Conservation (phyloP, 1,284 basidiomycete species). For the Ustilago xerochloae region DNA sequence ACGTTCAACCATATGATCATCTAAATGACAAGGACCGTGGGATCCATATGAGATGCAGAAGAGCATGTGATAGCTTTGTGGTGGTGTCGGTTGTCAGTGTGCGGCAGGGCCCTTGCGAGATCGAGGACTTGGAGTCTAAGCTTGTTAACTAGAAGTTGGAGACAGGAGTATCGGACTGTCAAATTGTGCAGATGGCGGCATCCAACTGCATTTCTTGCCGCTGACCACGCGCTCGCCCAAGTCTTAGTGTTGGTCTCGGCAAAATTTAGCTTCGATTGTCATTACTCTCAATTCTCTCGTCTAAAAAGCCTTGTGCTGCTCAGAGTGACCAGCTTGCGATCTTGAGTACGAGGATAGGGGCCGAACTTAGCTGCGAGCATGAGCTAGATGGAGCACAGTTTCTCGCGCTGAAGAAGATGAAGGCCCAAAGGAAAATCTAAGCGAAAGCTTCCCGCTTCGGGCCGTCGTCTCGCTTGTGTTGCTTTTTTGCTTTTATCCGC, state of each 20-base stretch:
- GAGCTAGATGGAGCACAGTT: no score
- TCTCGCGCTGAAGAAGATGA: no score
- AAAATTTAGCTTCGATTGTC: neutral
- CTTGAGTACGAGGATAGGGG: no score
- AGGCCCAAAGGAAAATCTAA: neutral
- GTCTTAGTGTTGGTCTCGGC: conserved; percentile 2
- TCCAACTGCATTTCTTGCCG: neutral
- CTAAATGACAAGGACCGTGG: no score
- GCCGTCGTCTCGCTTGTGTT: neutral
- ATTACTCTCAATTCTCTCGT: no score
- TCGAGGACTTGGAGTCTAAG: conserved; percentile 1
- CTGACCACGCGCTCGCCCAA: neutral
- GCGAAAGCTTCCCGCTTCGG: neutral
- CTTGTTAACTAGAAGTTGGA: neutral
- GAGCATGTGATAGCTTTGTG: neutral
- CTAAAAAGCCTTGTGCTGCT: no score
- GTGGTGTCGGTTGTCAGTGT: no score
- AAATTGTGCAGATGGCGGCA: conserved; percentile 13
- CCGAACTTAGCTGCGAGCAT: no score
- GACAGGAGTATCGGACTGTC: conserved; percentile 15
- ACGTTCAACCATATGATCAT: no score
- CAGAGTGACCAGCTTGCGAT: no score
- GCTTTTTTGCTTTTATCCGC: neutral
- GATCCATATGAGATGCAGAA: neutral
- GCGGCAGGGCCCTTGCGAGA: neutral